A percentile compares a stretch with the other conserved stretches of the same genome.
These are phyloP conservation scores for Helminthosporium solani DNA, from an alignment of 2,329 filamentous ascomycete species.

Conservation along the genomic window DNA sequence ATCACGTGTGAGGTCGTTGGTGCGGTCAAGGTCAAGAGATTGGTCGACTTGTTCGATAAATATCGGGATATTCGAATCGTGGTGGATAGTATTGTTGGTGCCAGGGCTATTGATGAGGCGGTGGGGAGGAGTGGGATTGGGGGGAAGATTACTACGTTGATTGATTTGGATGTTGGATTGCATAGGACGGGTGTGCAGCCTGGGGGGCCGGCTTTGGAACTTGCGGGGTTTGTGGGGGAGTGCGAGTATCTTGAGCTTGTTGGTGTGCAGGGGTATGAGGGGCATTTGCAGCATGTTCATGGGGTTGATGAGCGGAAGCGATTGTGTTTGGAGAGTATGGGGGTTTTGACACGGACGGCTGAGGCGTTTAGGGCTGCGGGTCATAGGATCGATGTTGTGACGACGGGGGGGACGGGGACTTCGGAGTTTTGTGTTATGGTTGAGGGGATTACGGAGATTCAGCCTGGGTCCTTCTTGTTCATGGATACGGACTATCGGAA, in stretches of 20 bases:
- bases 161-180: conserved; percentile 55
- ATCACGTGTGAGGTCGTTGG: conserved; percentile 56
- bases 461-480: conserved; percentile 58
- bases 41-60: conserved; percentile 49
- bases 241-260: conserved; percentile 47
- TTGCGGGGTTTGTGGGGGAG: conserved; percentile 44
- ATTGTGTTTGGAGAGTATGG: conserved; percentile 51
- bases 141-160: conserved; percentile 45
- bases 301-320: conserved; percentile 44
- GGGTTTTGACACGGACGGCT: conserved; percentile 47
- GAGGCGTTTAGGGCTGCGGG: conserved; percentile 46
- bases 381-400: conserved; percentile 52
- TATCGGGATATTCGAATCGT: conserved; percentile 48
- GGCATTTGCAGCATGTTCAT: conserved; percentile 56
- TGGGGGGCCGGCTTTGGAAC: conserved; percentile 42
- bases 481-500: conserved; percentile 60
- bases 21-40: conserved; percentile 47
- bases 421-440: conserved; percentile 55
- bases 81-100: conserved; percentile 50
- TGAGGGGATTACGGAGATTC: conserved; percentile 55
- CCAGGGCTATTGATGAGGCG: conserved; percentile 49
- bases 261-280: conserved; percentile 56
- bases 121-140: conserved; percentile 40
- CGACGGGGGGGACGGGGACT: conserved; percentile 55
- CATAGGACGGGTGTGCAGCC: conserved; percentile 52